A percentile compares a stretch with the other conserved stretches of the same genome.
Evolutionary conservation across 2,329 filamentous ascomycete species (phyloP).

Genomic region (Cladophialophora yegresii): DNA sequence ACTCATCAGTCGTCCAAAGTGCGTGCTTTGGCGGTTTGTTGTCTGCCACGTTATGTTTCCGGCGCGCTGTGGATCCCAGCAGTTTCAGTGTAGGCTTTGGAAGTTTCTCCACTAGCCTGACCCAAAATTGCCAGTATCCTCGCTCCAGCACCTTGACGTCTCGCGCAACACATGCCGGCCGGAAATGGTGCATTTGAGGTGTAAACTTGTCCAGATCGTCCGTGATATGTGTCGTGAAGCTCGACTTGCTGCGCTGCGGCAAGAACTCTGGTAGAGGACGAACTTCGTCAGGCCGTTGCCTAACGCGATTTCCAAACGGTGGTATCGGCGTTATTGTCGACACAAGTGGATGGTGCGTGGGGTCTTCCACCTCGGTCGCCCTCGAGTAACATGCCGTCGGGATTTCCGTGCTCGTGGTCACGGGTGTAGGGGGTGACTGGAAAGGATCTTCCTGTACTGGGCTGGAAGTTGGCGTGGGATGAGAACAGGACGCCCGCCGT

Average conservation of each 20-base stretch:
- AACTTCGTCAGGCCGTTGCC: constrained; percentile 18
- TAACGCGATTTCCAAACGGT: not conserved
- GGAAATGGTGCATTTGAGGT: constrained; percentile 57
- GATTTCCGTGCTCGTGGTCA: not conserved
- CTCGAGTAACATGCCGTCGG: not conserved
- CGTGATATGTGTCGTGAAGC: constrained; percentile 57
- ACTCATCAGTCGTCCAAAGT: constrained; percentile 41
- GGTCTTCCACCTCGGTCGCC: not conserved
- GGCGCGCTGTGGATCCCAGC: constrained; percentile 3
- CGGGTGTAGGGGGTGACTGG: not conserved
- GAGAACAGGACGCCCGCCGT: not conserved
- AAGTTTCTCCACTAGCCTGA: constrained; percentile 54
- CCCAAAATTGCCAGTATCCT: constrained; percentile 72
- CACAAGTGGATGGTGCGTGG: not conserved
- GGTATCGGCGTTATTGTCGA: not conserved
- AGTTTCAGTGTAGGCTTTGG: constrained; percentile 32
- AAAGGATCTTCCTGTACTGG: not conserved
- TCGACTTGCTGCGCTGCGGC: constrained; percentile 19
- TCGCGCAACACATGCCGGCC: constrained; percentile 54
- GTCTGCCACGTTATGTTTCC: not conserved
- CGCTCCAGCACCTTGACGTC: constrained; percentile 64
- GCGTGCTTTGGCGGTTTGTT: not conserved
- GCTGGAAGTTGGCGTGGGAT: not conserved
- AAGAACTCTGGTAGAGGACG: constrained; percentile 6
- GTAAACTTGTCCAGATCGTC: constrained; percentile 57